A percentile compares a stretch with the other conserved stretches of the same genome.
These are phyloP conservation scores for Kodamaea kakaduensis DNA, from an alignment of 805 yeast genomes.

Conservation along the genomic window DNA sequence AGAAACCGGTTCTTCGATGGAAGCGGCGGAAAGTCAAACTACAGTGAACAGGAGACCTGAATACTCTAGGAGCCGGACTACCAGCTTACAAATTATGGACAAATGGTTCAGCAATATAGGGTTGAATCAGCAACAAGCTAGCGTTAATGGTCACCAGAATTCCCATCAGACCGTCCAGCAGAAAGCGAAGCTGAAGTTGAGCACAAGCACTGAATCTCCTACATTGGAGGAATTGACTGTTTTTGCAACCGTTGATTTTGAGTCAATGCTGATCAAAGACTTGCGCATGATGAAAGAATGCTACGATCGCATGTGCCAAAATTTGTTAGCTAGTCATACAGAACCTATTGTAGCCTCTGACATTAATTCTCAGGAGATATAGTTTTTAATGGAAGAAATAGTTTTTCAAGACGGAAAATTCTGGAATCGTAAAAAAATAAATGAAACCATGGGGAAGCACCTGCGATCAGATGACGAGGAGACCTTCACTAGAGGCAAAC, in stretches of 20 bases:
- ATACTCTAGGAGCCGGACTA: constrained; percentile 27
- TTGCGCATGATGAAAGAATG: constrained; percentile 28
- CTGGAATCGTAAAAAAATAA: constrained; percentile 1
- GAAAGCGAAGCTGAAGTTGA: constrained; percentile 9
- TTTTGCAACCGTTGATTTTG: constrained; percentile 34
- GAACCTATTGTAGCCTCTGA: background rate
- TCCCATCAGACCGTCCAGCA: constrained; percentile 5
- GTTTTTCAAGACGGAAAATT: constrained; percentile 1
- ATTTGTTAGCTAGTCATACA: background rate
- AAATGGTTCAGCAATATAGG: constrained; percentile 38
- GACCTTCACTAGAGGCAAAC: constrained; percentile 17
- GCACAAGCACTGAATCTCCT: constrained; percentile 5
- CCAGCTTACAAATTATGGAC: constrained; percentile 42
- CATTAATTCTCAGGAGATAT: background rate
- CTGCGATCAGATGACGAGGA: constrained; percentile 6
- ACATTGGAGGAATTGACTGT: constrained; percentile 24
- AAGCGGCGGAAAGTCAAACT: constrained; percentile 11
- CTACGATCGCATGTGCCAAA: constrained; percentile 36
- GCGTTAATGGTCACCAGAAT: too few species aligned
- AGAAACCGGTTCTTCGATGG: constrained; percentile 20
- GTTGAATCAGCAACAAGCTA: constrained; percentile 3
- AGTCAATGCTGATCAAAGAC: constrained; percentile 32
- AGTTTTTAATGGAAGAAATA: background rate
- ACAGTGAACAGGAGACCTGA: constrained; percentile 21
- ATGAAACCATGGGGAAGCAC: constrained; percentile 9